Evolutionary conservation across 2,329 filamentous ascomycete genomes (phyloP), one percentile per base, ranked within the genome.

Genomic region (Xylariaceae sp.): DNA sequence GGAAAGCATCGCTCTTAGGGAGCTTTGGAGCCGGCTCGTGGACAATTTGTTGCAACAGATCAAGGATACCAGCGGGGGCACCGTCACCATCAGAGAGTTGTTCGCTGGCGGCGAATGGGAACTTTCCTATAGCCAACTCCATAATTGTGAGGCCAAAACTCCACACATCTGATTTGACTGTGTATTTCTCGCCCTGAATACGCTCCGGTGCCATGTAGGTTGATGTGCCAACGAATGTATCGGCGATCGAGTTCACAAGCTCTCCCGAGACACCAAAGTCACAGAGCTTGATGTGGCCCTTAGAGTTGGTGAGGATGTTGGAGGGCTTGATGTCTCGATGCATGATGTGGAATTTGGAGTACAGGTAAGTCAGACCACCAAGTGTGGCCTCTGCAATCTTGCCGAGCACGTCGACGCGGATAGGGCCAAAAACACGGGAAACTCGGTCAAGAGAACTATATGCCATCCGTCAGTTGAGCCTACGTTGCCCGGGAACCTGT

Each of bases 131-230:
- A 33, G 94, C 94, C 61, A 99, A 75, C 72, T 99, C 94, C 92
- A 99, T 97, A 57, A 99, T 85, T 0, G 87, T 88, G 60, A 99
- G 77, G 31, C 94, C 94, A 57, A 97, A 95, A 80, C 92, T 97
- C 94, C 94, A 99, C 4, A 99, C 94, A 69, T 99, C 94, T 12
- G 92, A 97, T 72, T 97, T 97, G 65, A 99, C 93, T 0, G 93
- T 96, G 73, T 99, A 99, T 64, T 90, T 91, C 58, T 94, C 91
- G 57, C 94, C 94, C 70, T 97, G 92, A 61, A 99, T 99, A 70
- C 94, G 85, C 75, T 99, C 94, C 0, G 94, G 94, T 0, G 94
- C 94, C 94, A 99, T 99, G 77, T 99, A 99, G 50, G 94, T 99
- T 36, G 94, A 97, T 1, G 94, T 99, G 48, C 94, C 94, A 34